phyloP scores from a whole-genome alignment of 495 filamentous ascomycete species.

The Letharia lupina region DNA sequence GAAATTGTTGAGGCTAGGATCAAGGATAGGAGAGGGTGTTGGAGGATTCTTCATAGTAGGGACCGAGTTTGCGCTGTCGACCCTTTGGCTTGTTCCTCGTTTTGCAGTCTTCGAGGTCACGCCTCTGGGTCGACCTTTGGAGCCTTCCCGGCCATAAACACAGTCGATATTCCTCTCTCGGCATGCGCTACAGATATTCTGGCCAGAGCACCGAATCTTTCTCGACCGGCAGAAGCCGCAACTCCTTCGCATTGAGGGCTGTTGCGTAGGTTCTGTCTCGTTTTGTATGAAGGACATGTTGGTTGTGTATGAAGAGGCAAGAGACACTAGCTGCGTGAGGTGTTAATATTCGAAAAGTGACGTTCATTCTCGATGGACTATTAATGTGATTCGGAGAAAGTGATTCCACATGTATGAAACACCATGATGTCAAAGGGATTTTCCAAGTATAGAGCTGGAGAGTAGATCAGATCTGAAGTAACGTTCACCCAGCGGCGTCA shows the following conservation, averaged over 20 bases:
- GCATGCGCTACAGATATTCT: conserved; percentile 27
- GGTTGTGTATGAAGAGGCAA: not conserved
- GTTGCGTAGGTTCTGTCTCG: conserved; percentile 2
- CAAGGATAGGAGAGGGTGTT: not conserved
- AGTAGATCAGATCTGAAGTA: not conserved
- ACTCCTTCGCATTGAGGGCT: conserved; percentile 24
- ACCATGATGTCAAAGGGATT: not conserved
- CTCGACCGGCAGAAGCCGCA: conserved; percentile 28
- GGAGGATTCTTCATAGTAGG: conserved; percentile 8
- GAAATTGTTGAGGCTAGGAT: not conserved
- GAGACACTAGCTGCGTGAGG: not conserved
- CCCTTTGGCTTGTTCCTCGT: conserved; percentile 2
- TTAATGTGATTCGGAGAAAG: not conserved
- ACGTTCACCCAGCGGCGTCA: not conserved
- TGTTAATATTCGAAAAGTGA: not conserved
- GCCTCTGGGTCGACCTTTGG: conserved; percentile 25
- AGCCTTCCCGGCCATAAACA: conserved; percentile 23
- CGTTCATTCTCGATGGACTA: not conserved
- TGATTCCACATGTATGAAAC: not conserved
- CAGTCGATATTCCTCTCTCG: conserved; percentile 28
- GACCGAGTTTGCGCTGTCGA: conserved; percentile 1
- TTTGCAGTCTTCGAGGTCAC: conserved; percentile 6
- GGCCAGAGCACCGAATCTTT: conserved; percentile 28
- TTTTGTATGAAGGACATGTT: conserved; percentile 9
- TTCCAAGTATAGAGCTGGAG: not conserved